phyloP scores from a whole-genome alignment of 2,329 filamentous ascomycete species.

The Aspergillus bombycis region DNA sequence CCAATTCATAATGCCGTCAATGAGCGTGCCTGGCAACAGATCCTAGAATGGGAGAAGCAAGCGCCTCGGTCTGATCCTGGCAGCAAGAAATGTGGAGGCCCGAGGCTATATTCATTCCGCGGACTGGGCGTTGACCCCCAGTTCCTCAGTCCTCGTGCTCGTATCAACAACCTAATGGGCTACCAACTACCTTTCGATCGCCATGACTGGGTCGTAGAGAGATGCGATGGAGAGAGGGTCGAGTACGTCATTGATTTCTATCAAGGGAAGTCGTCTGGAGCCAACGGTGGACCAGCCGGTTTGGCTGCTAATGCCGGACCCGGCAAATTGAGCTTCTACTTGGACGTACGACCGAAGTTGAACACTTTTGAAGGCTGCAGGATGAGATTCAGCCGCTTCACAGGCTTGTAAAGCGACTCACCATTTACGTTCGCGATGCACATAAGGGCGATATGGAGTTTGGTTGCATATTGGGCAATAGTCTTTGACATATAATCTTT shows the following conservation, averaged over 20 bases:
- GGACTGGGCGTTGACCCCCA: constrained; percentile 59
- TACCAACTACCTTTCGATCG: constrained; percentile 91
- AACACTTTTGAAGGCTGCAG: constrained; percentile 65
- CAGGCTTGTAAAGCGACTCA: constrained; percentile 45
- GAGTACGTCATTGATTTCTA: constrained; percentile 99
- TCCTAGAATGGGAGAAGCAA: constrained; percentile 82
- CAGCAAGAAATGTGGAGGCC: constrained; percentile 72
- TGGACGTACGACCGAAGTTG: constrained; percentile 68
- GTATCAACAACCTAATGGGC: constrained; percentile 81
- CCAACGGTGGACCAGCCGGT: constrained; percentile 30
- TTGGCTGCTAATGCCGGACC: constrained; percentile 36
- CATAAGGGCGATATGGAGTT: constrained; percentile 34
- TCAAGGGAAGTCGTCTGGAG: constrained; percentile 62
- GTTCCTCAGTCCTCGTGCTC: constrained; percentile 76
- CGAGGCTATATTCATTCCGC: constrained; percentile 79
- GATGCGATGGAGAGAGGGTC: constrained; percentile 73
- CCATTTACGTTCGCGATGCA: constrained; percentile 9
- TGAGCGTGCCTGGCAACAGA: constrained; percentile 92
- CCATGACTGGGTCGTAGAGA: constrained; percentile 95
- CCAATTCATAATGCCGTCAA: constrained; percentile 99
- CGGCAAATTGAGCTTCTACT: constrained; percentile 62
- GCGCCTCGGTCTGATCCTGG: constrained; percentile 58
- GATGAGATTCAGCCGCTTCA: constrained; percentile 55
- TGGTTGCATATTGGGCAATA: constrained; percentile 22
- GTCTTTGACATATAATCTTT: constrained; percentile 35